phyloP scores from a whole-genome alignment of 441 rosid species.

The Populus trichocarpa region DNA sequence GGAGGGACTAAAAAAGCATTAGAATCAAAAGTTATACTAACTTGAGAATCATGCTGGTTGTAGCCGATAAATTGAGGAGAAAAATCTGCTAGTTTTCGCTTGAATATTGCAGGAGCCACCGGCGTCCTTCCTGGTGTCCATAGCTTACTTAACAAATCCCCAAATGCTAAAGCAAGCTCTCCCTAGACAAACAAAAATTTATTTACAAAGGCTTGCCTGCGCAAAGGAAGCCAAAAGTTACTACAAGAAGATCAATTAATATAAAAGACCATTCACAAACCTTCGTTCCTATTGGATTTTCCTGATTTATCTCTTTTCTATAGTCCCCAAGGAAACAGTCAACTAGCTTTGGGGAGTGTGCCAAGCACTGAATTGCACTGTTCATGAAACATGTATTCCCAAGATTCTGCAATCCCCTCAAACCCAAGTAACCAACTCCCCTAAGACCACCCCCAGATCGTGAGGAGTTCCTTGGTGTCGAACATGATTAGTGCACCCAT shows the following conservation, averaged over 20 bases:
- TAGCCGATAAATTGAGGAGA: slow-evolving; percentile 45
- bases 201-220: slow-evolving; percentile 3
- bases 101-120: slow-evolving; percentile 55
- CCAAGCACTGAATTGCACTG: slow-evolving; percentile 43
- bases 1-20: no score
- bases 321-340: slow-evolving; percentile 62
- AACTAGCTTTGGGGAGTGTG: slow-evolving; percentile 56
- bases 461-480: slow-evolving; percentile 10
- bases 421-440: slow-evolving; percentile 46
- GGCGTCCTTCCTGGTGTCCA: slow-evolving; percentile 57
- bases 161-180: slow-evolving; percentile 67
- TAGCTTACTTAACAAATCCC: slow-evolving; percentile 55
- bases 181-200: slow-evolving; percentile 38
- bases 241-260: background rate
- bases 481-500: slow-evolving; percentile 30
- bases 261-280: slow-evolving; percentile 24
- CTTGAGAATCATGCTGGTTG: no score
- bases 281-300: slow-evolving; percentile 66
- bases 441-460: slow-evolving; percentile 19
- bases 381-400: slow-evolving; percentile 55
- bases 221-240: slow-evolving; percentile 2
- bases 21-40: no score
- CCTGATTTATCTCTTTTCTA: slow-evolving; percentile 48
- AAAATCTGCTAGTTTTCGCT: slow-evolving; percentile 52
- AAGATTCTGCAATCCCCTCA: slow-evolving; percentile 62